Evolutionary conservation across 257 asterid species (phyloP).

Genomic region (Solanum paucissectum): DNA sequence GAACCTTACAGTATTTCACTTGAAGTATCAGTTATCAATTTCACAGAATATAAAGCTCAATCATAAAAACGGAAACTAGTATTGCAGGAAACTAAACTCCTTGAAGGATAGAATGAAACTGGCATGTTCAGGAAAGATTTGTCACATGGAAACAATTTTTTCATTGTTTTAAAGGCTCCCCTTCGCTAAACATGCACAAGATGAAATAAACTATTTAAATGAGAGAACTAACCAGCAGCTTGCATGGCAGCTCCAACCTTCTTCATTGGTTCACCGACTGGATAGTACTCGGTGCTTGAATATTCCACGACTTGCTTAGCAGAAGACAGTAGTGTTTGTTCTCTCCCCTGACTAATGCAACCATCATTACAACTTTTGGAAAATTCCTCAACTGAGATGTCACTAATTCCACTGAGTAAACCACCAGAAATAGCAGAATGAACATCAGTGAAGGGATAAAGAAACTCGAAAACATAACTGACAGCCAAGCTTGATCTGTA

Average conservation of each 20-base stretch:
- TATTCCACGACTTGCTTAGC: conserved; percentile 41
- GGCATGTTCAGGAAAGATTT: background rate
- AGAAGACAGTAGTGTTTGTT: conserved; percentile 27
- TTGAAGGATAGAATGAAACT: background rate
- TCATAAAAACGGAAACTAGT: background rate
- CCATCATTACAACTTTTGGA: background rate
- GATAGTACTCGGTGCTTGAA: conserved; percentile 38
- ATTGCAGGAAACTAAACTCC: background rate
- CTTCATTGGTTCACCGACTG: conserved; percentile 58
- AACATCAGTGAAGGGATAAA: conserved; percentile 14
- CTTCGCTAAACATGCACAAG: background rate
- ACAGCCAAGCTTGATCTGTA: conserved; percentile 55
- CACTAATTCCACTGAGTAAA: conserved; percentile 3
- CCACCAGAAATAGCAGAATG: background rate
- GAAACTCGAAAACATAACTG: conserved; percentile 47
- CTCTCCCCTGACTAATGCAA: conserved; percentile 1
- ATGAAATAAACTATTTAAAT: background rate
- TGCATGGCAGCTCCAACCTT: conserved; percentile 55
- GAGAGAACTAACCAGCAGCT: conserved; percentile 13
- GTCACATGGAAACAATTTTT: background rate
- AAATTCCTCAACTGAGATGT: background rate
- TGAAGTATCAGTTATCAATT: background rate
- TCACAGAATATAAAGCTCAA: background rate
- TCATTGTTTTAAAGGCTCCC: background rate
- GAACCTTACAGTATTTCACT: background rate